phyloP scores from a whole-genome alignment of 768 basidiomycete species.

The Lactarius sp. region DNA sequence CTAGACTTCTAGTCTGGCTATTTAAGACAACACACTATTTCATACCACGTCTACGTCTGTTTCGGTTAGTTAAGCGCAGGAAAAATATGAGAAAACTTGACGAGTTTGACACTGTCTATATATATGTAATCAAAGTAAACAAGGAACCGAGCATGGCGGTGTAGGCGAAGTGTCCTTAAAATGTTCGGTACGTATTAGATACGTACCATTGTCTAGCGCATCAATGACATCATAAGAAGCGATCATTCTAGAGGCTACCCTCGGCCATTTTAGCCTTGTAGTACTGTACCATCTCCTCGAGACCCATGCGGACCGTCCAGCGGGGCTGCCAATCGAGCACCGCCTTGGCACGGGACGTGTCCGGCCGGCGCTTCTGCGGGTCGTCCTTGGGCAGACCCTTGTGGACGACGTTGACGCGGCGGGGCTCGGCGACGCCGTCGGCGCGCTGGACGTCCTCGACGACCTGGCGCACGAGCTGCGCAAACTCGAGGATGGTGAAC shows the following conservation, averaged over 20 bases:
- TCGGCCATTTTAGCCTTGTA: conserved; percentile 88
- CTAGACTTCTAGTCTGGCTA: background rate
- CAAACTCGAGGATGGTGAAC: conserved; percentile 94
- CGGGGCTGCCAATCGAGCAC: conserved; percentile 84
- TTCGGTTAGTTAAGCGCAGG: background rate
- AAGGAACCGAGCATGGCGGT: background rate
- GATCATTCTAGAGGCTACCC: conserved; percentile 52
- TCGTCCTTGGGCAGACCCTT: conserved; percentile 87
- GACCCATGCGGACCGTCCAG: conserved; percentile 89
- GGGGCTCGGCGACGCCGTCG: conserved; percentile 52
- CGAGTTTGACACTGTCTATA: background rate
- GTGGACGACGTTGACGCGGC: conserved; percentile 64
- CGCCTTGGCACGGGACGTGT: conserved; percentile 86
- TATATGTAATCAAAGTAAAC: background rate
- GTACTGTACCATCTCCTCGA: conserved; percentile 93
- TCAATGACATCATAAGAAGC: background rate
- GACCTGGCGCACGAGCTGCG: conserved; percentile 84
- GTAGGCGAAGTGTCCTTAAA: background rate
- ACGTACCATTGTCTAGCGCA: too few species aligned
- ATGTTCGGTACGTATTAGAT: background rate
- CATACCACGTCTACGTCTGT: background rate
- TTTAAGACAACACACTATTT: background rate
- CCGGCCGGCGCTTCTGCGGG: conserved; percentile 90
- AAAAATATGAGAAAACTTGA: too few species aligned
- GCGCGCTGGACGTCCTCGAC: conserved; percentile 91